These are phyloP conservation scores for Astragalus membranaceus DNA, from an alignment of 306 rosid genomes.

Conservation along the genomic window DNA sequence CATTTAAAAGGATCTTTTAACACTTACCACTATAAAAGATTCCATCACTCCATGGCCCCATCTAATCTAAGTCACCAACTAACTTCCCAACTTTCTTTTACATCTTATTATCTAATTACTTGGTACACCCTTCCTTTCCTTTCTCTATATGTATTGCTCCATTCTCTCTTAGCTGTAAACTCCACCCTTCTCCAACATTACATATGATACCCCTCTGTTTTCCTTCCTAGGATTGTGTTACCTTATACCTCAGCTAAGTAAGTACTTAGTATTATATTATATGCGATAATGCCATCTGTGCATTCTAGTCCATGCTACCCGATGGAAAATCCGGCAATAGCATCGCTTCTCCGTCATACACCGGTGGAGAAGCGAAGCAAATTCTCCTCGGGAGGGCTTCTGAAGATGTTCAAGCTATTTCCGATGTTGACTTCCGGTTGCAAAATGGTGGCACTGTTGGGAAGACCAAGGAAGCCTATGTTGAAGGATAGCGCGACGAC, in stretches of 20 bases:
- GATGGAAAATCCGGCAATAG: conserved; percentile 70
- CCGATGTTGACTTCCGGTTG: conserved; percentile 92
- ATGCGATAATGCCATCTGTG: conserved; percentile 50
- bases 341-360: conserved; percentile 53
- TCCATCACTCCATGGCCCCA: conserved; percentile 27
- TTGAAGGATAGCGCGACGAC: conserved; percentile 82
- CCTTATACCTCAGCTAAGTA: not conserved
- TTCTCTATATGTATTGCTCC: conserved; percentile 11
- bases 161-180: conserved; percentile 7
- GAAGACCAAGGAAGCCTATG: conserved; percentile 68
- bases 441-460: conserved; percentile 88
- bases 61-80: conserved; percentile 37
- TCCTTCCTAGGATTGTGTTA: conserved; percentile 13
- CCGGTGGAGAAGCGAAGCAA: conserved; percentile 35
- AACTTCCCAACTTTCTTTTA: conserved; percentile 19
- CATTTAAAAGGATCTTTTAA: conserved; percentile 11
- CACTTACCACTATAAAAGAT: conserved; percentile 25
- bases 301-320: conserved; percentile 69
- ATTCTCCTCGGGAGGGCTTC: conserved; percentile 48
- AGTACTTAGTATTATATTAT: not conserved
- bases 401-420: conserved; percentile 71
- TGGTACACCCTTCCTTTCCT: conserved; percentile 13
- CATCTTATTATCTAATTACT: conserved; percentile 5
- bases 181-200: conserved; percentile 3
- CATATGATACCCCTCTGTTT: not conserved